A percentile compares a stretch with the other conserved stretches of the same genome.
These are phyloP conservation scores for Cunninghamia lanceolata DNA, from an alignment of 75 land plant genomes.

Conservation along the genomic window DNA sequence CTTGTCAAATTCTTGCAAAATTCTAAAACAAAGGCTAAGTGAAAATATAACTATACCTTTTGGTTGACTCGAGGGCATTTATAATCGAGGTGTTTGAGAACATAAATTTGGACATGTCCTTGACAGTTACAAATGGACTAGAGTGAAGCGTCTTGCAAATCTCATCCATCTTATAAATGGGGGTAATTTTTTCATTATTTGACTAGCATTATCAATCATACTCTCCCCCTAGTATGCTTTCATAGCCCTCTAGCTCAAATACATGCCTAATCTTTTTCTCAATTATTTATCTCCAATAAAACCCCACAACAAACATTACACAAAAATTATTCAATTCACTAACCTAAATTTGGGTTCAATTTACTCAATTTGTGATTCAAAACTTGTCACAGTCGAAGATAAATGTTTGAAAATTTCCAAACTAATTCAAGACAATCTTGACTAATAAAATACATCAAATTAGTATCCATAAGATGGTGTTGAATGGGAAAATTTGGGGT, in stretches of 20 bases:
- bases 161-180: constrained; percentile 95
- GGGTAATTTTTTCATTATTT: constrained; percentile 88
- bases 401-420: too few species aligned
- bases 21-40: too few species aligned
- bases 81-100: constrained; percentile 82
- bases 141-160: constrained; percentile 77
- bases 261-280: constrained; percentile 39
- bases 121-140: constrained; percentile 69
- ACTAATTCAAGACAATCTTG: too few species aligned
- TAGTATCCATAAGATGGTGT: too few species aligned
- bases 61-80: constrained; percentile 97
- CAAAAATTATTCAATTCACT: too few species aligned
- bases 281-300: neutral
- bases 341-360: too few species aligned
- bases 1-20: neutral
- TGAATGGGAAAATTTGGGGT: too few species aligned
- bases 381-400: too few species aligned
- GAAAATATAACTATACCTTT: constrained; percentile 50
- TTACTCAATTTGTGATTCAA: too few species aligned
- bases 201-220: constrained; percentile 78
- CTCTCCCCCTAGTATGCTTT: constrained; percentile 92
- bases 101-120: constrained; percentile 79
- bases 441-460: too few species aligned
- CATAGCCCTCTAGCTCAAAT: constrained; percentile 90
- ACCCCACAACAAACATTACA: too few species aligned